A percentile compares a stretch with the other conserved stretches of the same genome.
Conservation (phyloP, 176 grass and related monocot species). For the Oryza rufipogon region DNA sequence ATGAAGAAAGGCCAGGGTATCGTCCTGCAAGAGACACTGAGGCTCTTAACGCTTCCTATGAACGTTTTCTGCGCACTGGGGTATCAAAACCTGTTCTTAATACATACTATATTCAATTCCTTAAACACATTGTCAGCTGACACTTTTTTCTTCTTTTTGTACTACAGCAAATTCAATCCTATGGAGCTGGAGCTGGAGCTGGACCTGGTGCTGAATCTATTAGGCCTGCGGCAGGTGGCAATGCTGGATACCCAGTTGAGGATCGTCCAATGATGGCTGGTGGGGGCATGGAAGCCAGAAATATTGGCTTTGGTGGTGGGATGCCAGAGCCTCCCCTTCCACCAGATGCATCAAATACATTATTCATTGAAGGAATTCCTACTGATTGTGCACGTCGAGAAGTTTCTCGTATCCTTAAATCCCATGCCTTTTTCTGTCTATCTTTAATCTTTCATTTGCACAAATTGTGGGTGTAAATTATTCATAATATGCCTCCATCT, state of each 20-base stretch:
- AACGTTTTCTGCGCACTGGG: constrained; percentile 79
- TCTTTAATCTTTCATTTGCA: neutral
- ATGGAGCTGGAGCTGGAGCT: constrained; percentile 18
- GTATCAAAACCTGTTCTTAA: constrained; percentile 31
- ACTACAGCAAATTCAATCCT: constrained; percentile 63
- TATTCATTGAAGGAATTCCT: constrained; percentile 82
- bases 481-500: neutral
- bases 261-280: constrained; percentile 55
- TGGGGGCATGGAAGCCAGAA: constrained; percentile 62
- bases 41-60: constrained; percentile 69
- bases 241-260: constrained; percentile 64
- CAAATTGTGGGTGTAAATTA: neutral
- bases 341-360: constrained; percentile 81
- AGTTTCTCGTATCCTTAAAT: constrained; percentile 83
- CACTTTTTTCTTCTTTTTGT: neutral
- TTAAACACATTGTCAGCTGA: constrained; percentile 27
- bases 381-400: constrained; percentile 68
- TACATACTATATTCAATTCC: neutral
- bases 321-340: constrained; percentile 69
- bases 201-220: constrained; percentile 48
- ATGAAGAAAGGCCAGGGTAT: constrained; percentile 68
- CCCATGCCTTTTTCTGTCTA: constrained; percentile 6
- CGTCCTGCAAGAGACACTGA: constrained; percentile 59
- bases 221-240: constrained; percentile 56
- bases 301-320: constrained; percentile 60